phyloP scores from a whole-genome alignment of 176 grass and related monocot genomes.

The Miscanthus lutarioriparius region DNA sequence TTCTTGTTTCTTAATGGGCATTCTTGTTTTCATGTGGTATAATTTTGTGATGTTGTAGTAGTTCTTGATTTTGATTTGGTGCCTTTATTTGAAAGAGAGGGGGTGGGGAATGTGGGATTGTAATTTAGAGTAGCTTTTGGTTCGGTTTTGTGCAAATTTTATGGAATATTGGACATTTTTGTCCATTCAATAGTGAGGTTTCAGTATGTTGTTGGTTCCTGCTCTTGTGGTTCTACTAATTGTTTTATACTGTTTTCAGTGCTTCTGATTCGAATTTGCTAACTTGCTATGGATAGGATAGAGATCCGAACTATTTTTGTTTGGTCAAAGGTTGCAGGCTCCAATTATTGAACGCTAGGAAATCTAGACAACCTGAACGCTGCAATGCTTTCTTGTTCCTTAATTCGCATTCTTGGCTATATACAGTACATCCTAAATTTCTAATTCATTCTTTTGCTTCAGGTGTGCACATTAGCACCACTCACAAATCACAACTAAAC shows the following conservation, averaged over 20 bases:
- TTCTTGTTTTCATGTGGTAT: too few species aligned
- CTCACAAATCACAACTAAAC: not conserved
- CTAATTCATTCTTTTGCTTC: slow-evolving; percentile 8
- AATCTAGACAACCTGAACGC: not conserved
- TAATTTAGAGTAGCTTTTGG: not conserved
- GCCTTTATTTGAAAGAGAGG: not conserved
- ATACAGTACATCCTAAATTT: not conserved
- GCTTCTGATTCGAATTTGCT: not conserved
- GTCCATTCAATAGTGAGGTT: not conserved
- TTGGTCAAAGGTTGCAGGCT: not conserved
- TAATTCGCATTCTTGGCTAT: not conserved
- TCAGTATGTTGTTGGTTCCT: not conserved
- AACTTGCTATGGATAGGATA: not conserved
- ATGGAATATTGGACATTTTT: not conserved
- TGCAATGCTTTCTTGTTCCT: not conserved
- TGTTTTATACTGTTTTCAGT: not conserved
- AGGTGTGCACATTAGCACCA: not conserved
- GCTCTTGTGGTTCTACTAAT: not conserved
- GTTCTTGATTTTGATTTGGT: not conserved
- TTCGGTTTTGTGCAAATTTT: not conserved
- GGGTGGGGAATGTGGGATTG: not conserved
- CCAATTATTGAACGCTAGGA: not conserved
- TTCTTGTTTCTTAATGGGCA: not conserved
- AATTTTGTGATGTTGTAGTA: too few species aligned
- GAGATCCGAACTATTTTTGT: not conserved